A percentile compares a stretch with the other conserved stretches of the same genome.
Evolutionary conservation across 1,139 yeast genomes (phyloP).

Genomic region (Blastobotrys serpentis): DNA sequence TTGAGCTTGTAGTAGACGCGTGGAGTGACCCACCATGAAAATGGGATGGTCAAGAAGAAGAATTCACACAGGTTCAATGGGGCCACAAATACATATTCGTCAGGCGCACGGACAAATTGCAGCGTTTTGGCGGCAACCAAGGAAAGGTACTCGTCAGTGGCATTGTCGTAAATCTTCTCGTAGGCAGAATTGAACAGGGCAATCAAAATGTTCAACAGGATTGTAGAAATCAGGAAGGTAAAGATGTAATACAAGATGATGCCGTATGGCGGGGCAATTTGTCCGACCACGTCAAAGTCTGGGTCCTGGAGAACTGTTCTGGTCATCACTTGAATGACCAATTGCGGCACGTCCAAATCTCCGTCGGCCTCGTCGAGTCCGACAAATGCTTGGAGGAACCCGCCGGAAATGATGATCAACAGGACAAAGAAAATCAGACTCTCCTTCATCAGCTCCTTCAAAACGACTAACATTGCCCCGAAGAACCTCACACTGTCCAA

Average conservation of each 20-base stretch:
- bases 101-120: conserved; percentile 84
- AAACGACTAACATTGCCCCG: conserved; percentile 84
- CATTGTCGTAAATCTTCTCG: conserved; percentile 75
- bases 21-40: conserved; percentile 41
- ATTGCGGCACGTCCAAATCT: conserved; percentile 65
- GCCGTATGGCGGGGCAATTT: conserved; percentile 83
- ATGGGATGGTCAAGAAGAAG: conserved; percentile 45
- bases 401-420: conserved; percentile 65
- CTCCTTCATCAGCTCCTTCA: conserved; percentile 85
- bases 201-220: conserved; percentile 66
- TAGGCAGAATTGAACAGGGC: conserved; percentile 87
- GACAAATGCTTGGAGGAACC: conserved; percentile 82
- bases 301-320: conserved; percentile 74
- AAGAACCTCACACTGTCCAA: conserved; percentile 80
- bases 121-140: conserved; percentile 81
- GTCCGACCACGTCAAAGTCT: conserved; percentile 64
- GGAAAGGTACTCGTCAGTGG: conserved; percentile 81
- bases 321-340: conserved; percentile 62
- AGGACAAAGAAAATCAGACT: conserved; percentile 76
- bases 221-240: conserved; percentile 64
- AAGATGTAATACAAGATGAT: conserved; percentile 71
- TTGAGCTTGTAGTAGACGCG: conserved; percentile 29
- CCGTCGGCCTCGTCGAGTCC: conserved; percentile 91
- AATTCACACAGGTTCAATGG: conserved; percentile 77
- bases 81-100: conserved; percentile 79